Conservation (phyloP, 345 rosid species). For the Trapa incisa region DNA sequence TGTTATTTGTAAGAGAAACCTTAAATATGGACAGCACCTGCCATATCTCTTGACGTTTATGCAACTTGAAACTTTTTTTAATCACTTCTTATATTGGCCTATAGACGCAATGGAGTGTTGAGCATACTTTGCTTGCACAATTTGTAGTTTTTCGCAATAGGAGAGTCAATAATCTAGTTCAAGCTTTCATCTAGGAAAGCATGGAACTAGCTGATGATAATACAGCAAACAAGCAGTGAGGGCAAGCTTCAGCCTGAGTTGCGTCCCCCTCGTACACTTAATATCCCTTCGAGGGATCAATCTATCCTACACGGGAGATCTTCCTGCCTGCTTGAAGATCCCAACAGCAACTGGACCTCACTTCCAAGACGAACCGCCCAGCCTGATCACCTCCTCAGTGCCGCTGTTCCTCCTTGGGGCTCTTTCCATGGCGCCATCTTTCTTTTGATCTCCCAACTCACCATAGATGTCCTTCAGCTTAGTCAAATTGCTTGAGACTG, state of each 20-base stretch:
- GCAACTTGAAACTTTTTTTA: too few species aligned
- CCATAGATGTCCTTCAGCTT: conserved; percentile 89
- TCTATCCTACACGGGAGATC: not conserved
- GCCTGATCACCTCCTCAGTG: conserved; percentile 82
- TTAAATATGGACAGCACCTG: too few species aligned
- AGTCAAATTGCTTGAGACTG: conserved; percentile 64
- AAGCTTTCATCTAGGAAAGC: too few species aligned
- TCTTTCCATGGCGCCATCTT: conserved; percentile 35
- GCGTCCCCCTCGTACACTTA: not conserved
- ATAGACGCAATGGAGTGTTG: too few species aligned
- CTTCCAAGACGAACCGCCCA: conserved; percentile 37
- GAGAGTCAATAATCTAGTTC: too few species aligned
- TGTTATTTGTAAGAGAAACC: too few species aligned
- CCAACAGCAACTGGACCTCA: not conserved
- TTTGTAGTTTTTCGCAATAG: too few species aligned
- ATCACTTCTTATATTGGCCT: too few species aligned
- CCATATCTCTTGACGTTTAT: too few species aligned
- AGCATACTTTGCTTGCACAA: too few species aligned
- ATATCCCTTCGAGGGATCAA: not conserved
- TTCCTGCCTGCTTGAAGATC: not conserved
- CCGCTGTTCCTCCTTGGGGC: conserved; percentile 37
- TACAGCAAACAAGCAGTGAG: not conserved
- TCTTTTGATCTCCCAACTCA: conserved; percentile 42
- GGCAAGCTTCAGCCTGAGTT: not conserved
- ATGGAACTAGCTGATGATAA: not conserved